Conservation (phyloP, 768 basidiomycete species). For the Tylopilus plumbeoviolaceoides region DNA sequence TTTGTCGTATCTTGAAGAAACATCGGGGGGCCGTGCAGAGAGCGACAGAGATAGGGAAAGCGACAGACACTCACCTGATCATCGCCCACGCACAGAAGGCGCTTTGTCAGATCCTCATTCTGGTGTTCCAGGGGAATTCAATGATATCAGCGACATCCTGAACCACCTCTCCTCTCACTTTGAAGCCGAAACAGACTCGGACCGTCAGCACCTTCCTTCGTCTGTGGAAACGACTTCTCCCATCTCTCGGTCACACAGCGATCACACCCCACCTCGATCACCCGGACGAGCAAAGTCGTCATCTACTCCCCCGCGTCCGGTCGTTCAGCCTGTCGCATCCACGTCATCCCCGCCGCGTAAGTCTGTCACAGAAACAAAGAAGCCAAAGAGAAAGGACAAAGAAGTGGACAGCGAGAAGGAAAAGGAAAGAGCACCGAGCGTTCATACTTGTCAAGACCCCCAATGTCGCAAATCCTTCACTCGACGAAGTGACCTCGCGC, state of each 20-base stretch:
- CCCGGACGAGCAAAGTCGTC: conserved; percentile 32
- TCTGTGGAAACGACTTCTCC: conserved; percentile 27
- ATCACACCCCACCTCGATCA: conserved; percentile 19
- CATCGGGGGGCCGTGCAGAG: conserved; percentile 18
- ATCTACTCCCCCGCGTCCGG: conserved; percentile 32
- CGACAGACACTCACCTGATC: conserved; percentile 34
- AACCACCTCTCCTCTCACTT: conserved; percentile 71
- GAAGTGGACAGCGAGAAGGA: conserved; percentile 30
- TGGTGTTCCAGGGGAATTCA: conserved; percentile 54
- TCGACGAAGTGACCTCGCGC: conserved; percentile 75
- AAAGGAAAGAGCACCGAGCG: conserved; percentile 44
- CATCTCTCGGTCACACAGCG: conserved; percentile 27
- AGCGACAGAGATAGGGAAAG: conserved; percentile 39
- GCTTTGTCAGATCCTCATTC: conserved; percentile 43
- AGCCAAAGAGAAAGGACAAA: conserved; percentile 23
- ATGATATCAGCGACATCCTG: conserved; percentile 73
- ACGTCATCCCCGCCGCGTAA: conserved; percentile 41
- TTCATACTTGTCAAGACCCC: conserved; percentile 66
- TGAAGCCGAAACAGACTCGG: conserved; percentile 49
- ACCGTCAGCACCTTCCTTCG: conserved; percentile 39
- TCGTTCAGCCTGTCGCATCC: conserved; percentile 45
- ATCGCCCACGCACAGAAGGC: conserved; percentile 20
- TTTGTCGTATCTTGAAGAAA: conserved; percentile 47
- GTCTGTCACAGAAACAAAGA: conserved; percentile 21
- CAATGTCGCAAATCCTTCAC: conserved; percentile 80